These are phyloP conservation scores for Ailanthus altissimus DNA, from an alignment of 345 rosid genomes.

Conservation along the genomic window DNA sequence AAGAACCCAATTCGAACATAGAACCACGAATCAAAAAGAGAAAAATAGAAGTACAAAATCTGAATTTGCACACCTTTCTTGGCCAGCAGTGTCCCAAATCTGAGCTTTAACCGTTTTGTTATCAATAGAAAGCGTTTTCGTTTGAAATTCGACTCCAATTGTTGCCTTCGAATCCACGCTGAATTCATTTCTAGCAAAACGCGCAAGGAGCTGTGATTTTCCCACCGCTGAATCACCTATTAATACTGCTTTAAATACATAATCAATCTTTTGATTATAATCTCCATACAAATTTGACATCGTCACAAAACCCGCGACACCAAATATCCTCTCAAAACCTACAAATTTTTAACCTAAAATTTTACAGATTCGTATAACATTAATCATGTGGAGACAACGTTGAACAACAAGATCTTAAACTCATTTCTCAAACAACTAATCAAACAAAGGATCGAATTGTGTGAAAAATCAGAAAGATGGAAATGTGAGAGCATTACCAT, in stretches of 20 bases:
- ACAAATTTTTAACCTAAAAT: conserved; percentile 9
- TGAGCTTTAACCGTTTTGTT: conserved; percentile 82
- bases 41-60: not conserved
- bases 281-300: conserved; percentile 78
- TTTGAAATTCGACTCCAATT: conserved; percentile 88
- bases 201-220: conserved; percentile 72
- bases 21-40: not conserved
- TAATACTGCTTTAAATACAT: conserved; percentile 78
- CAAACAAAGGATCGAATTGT: not conserved
- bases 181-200: conserved; percentile 82
- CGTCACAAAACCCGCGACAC: conserved; percentile 4
- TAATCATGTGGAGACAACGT: conserved; percentile 16
- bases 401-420: not conserved
- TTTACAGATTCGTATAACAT: not conserved
- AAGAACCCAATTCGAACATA: not conserved
- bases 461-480: conserved; percentile 4
- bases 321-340: conserved; percentile 12
- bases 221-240: conserved; percentile 90
- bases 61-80: conserved; percentile 54
- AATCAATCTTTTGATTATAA: conserved; percentile 81
- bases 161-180: conserved; percentile 82
- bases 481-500: conserved; percentile 34
- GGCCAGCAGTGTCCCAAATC: conserved; percentile 94
- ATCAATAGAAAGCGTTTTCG: conserved; percentile 75
- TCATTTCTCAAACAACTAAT: not conserved